phyloP scores from a whole-genome alignment of 2,329 filamentous ascomycete genomes.

The Niveomyces coronatus region DNA sequence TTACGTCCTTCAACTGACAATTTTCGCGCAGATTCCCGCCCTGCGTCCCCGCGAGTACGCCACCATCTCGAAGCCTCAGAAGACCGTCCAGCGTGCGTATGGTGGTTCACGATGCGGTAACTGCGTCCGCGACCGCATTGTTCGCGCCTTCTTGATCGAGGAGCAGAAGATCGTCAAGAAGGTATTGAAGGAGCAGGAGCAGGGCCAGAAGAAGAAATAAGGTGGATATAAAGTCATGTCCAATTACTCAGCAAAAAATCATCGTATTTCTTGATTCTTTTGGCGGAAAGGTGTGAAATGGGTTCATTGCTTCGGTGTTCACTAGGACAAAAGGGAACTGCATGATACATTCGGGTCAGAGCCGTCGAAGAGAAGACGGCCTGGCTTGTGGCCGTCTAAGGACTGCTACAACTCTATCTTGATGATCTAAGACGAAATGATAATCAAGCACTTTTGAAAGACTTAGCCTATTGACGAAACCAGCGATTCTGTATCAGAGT shows the following conservation, averaged over 20 bases:
- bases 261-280: conserved; percentile 12
- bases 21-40: conserved; percentile 64
- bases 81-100: conserved; percentile 98
- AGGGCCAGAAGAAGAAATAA: conserved; percentile 60
- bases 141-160: conserved; percentile 98
- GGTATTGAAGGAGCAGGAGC: conserved; percentile 98
- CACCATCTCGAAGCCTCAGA: conserved; percentile 95
- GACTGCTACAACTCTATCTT: conserved; percentile 31
- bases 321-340: conserved; percentile 38
- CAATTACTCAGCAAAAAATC: conserved; percentile 4
- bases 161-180: conserved; percentile 99
- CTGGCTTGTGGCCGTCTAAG: conserved; percentile 35
- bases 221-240: conserved; percentile 20
- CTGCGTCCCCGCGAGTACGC: conserved; percentile 98
- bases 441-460: conserved; percentile 22
- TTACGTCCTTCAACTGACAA: conserved; percentile 6
- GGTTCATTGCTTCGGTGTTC: conserved; percentile 46
- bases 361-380: conserved; percentile 22
- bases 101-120: conserved; percentile 96
- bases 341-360: conserved; percentile 32
- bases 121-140: conserved; percentile 96
- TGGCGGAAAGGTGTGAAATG: conserved; percentile 16
- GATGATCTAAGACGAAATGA: conserved; percentile 36
- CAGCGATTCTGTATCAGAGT: too few relatives aligned
- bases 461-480: too few relatives aligned